These are phyloP conservation scores for Polyporus tsugae DNA, from an alignment of 1,284 basidiomycete genomes.

Conservation along the genomic window DNA sequence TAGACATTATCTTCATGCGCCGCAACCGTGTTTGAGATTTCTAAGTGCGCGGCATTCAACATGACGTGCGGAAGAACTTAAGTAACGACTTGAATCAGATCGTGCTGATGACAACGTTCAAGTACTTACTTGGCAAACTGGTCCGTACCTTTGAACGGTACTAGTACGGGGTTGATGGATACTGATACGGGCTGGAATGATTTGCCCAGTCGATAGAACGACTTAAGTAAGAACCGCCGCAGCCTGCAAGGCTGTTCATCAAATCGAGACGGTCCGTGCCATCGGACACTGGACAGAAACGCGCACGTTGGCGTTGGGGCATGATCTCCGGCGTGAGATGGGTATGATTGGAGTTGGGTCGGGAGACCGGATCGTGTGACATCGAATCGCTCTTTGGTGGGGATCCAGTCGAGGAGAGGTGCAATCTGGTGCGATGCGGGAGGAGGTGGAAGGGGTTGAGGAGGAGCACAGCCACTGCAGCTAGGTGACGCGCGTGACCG, in stretches of 20 bases:
- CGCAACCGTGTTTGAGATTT: too few relatives aligned
- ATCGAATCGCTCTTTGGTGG: not conserved
- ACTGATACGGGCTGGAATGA: not conserved
- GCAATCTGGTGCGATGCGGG: not conserved
- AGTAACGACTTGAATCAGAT: not conserved
- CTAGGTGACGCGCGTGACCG: not conserved
- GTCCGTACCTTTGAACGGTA: too few relatives aligned
- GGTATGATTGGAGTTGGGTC: not conserved
- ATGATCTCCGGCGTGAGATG: slow-evolving; percentile 1
- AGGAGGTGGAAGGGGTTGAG: not conserved
- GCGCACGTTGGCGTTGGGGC: not conserved
- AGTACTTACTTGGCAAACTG: too few relatives aligned
- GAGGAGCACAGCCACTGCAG: slow-evolving; percentile 18
- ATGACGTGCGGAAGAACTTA: too few relatives aligned
- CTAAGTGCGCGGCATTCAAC: too few relatives aligned
- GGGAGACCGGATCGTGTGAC: not conserved
- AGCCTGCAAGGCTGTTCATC: not conserved
- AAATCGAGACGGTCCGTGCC: not conserved
- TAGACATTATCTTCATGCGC: too few relatives aligned
- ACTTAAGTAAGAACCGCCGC: not conserved
- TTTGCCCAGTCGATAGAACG: not conserved
- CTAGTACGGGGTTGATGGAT: not conserved
- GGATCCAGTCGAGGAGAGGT: not conserved
- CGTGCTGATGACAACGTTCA: too few relatives aligned
- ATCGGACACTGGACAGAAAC: slow-evolving; percentile 3